A percentile compares a stretch with the other conserved stretches of the same genome.
Evolutionary conservation across 192 early-diverging fungal genomes (phyloP).

Genomic region (Podochytrium sp.): DNA sequence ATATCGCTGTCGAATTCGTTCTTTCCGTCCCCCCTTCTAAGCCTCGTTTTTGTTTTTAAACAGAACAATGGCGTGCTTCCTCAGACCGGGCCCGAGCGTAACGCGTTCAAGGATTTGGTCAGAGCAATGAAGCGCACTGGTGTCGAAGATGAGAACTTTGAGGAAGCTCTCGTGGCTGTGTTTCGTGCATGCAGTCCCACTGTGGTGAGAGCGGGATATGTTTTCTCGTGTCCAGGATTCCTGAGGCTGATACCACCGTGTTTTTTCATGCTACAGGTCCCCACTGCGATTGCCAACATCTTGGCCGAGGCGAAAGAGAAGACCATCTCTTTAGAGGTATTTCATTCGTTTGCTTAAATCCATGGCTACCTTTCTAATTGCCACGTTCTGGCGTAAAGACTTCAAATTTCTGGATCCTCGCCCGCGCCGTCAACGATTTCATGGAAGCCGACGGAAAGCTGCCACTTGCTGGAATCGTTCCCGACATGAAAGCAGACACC

Average conservation of each 20-base stretch:
- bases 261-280: conserved; percentile 42
- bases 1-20: not conserved
- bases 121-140: conserved; percentile 37
- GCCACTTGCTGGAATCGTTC: conserved; percentile 83
- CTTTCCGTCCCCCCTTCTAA: not conserved
- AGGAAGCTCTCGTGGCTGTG: conserved; percentile 75
- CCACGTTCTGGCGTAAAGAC: conserved; percentile 35
- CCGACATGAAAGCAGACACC: conserved; percentile 98
- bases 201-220: conserved; percentile 35
- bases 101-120: conserved; percentile 69
- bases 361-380: too few species aligned
- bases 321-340: conserved; percentile 58
- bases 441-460: conserved; percentile 75
- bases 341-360: too few species aligned
- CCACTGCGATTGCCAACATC: conserved; percentile 51
- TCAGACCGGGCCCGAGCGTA: conserved; percentile 61
- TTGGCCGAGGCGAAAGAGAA: conserved; percentile 48
- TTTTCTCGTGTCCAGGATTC: not conserved
- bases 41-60: conserved; percentile 36
- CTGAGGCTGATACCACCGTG: too few species aligned
- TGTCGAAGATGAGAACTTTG: conserved; percentile 82
- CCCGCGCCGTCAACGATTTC: conserved; percentile 78
- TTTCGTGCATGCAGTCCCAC: conserved; percentile 66
- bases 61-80: conserved; percentile 68
- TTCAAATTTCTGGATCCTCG: conserved; percentile 84